Conservation (phyloP, 1,284 basidiomycete genomes). For the Malassezia globosa region DNA sequence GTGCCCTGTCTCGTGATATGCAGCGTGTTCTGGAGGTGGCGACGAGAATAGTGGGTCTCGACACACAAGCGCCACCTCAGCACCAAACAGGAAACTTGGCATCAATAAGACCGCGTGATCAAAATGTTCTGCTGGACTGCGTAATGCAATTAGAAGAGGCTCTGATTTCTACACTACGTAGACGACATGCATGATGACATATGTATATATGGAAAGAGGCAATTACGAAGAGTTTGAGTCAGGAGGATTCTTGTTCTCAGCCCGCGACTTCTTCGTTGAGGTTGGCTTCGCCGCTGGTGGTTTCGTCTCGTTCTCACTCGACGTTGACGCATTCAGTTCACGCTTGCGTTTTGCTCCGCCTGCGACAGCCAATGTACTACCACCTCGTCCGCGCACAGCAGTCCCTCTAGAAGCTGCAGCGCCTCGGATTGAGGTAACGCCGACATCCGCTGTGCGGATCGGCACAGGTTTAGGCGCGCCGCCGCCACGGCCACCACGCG, state of each 20-base stretch:
- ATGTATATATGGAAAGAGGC: neutral
- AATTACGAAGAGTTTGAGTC: neutral
- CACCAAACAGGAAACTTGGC: neutral
- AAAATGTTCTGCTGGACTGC: slow-evolving; percentile 6
- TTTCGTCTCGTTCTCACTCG: slow-evolving; percentile 4
- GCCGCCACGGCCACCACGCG: slow-evolving; percentile 9
- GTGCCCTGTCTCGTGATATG: slow-evolving; percentile 4
- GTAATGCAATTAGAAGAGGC: slow-evolving; percentile 16
- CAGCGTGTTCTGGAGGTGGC: slow-evolving; percentile 4
- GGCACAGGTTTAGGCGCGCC: slow-evolving; percentile 15
- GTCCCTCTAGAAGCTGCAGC: slow-evolving; percentile 6
- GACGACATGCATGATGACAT: neutral
- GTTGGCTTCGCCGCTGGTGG: slow-evolving; percentile 2
- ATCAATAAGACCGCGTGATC: slow-evolving; percentile 1
- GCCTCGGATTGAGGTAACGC: slow-evolving; percentile 17
- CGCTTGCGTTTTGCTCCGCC: slow-evolving; percentile 16
- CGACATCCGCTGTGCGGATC: slow-evolving; percentile 2
- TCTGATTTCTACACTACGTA: slow-evolving; percentile 1
- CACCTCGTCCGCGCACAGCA: slow-evolving; percentile 4
- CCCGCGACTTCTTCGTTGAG: slow-evolving; percentile 9
- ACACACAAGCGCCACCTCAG: neutral
- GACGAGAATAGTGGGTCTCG: slow-evolving; percentile 7
- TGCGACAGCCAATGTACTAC: slow-evolving; percentile 2
- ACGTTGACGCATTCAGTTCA: slow-evolving; percentile 4
- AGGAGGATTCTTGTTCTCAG: neutral